phyloP scores from a whole-genome alignment of 2,329 filamentous ascomycete species.

The Ophiostoma pallidulum region DNA sequence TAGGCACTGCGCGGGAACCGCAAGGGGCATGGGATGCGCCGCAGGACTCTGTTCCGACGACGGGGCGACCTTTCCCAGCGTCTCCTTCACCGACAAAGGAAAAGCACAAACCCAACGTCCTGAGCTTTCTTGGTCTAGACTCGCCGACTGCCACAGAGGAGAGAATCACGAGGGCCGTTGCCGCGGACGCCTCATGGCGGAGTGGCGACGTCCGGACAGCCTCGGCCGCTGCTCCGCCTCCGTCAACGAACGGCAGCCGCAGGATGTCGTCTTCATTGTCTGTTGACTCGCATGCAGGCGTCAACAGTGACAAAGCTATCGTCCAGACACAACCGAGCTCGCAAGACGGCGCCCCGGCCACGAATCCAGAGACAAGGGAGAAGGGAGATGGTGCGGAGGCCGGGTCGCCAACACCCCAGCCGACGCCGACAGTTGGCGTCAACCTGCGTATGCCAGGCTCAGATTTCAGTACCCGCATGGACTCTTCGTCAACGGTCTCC shows the following conservation, averaged over 20 bases:
- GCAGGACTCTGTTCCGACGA: too few relatives aligned
- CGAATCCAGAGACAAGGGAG: slow-evolving; percentile 33
- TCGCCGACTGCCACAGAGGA: slow-evolving; percentile 38
- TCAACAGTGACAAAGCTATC: slow-evolving; percentile 33
- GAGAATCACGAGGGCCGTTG: slow-evolving; percentile 24
- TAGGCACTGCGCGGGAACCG: too few relatives aligned
- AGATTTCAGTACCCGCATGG: background rate
- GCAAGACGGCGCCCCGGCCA: slow-evolving; percentile 36
- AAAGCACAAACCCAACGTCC: slow-evolving; percentile 25
- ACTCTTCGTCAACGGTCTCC: background rate
- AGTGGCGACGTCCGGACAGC: slow-evolving; percentile 14
- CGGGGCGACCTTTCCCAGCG: background rate
- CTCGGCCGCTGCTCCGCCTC: background rate
- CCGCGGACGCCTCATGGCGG: slow-evolving; percentile 22
- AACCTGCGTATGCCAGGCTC: background rate
- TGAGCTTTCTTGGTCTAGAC: slow-evolving; percentile 51
- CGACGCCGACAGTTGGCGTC: slow-evolving; percentile 10
- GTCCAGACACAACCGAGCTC: too few relatives aligned
- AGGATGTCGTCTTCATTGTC: background rate
- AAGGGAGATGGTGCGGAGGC: slow-evolving; percentile 22
- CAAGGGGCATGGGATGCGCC: too few relatives aligned
- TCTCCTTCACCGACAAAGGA: background rate
- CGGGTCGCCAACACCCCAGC: slow-evolving; percentile 17
- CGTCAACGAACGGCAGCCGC: background rate
- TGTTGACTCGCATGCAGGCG: background rate